Evolutionary conservation across 176 grass and related monocot species (phyloP).

Genomic region (Eragrostis nindensis): DNA sequence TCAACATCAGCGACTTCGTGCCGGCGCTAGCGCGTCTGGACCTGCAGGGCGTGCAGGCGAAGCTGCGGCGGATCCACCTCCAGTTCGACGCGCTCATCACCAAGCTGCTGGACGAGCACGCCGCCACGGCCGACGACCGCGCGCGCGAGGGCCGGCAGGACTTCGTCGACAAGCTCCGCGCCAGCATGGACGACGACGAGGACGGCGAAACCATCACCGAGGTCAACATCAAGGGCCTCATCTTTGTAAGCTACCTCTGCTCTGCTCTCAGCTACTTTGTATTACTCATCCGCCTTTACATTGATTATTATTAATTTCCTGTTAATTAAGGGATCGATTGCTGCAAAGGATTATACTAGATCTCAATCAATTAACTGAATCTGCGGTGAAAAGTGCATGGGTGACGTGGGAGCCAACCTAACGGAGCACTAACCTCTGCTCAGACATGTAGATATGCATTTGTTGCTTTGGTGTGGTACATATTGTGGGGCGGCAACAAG

Average conservation of each 20-base stretch:
- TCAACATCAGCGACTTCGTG: slow-evolving; percentile 91
- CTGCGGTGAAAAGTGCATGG: neutral
- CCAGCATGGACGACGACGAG: slow-evolving; percentile 51
- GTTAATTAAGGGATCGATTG: too few relatives aligned
- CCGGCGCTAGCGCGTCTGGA: slow-evolving; percentile 76
- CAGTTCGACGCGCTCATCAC: slow-evolving; percentile 80
- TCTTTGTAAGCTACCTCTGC: slow-evolving; percentile 62
- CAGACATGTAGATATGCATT: neutral
- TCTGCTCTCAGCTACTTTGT: neutral
- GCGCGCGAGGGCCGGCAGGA: slow-evolving; percentile 53
- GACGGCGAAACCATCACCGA: slow-evolving; percentile 70
- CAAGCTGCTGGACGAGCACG: slow-evolving; percentile 70
- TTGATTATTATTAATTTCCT: too few relatives aligned
- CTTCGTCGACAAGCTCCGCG: slow-evolving; percentile 73
- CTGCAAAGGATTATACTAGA: neutral
- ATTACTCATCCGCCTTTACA: neutral
- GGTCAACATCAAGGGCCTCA: slow-evolving; percentile 89
- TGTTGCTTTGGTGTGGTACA: neutral
- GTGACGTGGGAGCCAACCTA: neutral
- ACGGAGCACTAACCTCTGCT: neutral
- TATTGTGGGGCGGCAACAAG: neutral
- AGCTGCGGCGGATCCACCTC: slow-evolving; percentile 62
- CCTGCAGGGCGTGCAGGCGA: slow-evolving; percentile 82
- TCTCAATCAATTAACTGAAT: neutral
- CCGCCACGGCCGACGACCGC: slow-evolving; percentile 62